Evolutionary conservation across 78 protist species (phyloP).

Genomic region (Dictyostelium purpureum): DNA sequence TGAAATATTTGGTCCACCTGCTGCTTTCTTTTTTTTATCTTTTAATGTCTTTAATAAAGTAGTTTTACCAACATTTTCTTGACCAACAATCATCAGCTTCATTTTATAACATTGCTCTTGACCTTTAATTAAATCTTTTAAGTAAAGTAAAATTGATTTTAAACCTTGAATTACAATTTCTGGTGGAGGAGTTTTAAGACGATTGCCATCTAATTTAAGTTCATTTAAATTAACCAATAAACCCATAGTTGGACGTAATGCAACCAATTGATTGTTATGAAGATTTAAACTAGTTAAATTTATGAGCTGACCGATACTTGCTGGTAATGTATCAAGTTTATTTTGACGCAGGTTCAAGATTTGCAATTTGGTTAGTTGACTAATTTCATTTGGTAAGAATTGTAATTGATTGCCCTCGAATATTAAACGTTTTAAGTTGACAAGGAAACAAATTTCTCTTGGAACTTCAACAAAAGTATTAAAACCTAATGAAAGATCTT

Average conservation of each 20-base stretch:
- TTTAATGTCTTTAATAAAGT: constrained; percentile 40
- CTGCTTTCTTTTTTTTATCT: constrained; percentile 40
- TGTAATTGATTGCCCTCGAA: constrained; percentile 47
- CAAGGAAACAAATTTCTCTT: constrained; percentile 29
- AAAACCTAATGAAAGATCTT: background rate
- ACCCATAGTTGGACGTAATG: constrained; percentile 72
- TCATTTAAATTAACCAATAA: background rate
- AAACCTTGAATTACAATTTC: constrained; percentile 61
- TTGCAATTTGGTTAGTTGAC: background rate
- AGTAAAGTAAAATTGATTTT: constrained; percentile 30
- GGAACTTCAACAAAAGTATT: constrained; percentile 30
- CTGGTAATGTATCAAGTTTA: constrained; percentile 43
- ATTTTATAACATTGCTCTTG: constrained; percentile 76
- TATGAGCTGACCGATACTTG: constrained; percentile 44
- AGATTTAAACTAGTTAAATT: constrained; percentile 29
- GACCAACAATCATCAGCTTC: constrained; percentile 69
- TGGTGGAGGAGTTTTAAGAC: constrained; percentile 75
- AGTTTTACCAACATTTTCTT: constrained; percentile 77
- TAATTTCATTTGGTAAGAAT: constrained; percentile 50
- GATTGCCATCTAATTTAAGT: constrained; percentile 34
- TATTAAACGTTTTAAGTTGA: background rate
- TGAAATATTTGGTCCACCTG: constrained; percentile 50
- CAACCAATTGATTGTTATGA: constrained; percentile 21
- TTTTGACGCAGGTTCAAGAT: constrained; percentile 23
- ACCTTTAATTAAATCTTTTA: constrained; percentile 69